Evolutionary conservation across 164 flowering plant species (phyloP), one percentile per base, ranked within the genome.

Genomic region (Chloranthus sessilifolius): DNA sequence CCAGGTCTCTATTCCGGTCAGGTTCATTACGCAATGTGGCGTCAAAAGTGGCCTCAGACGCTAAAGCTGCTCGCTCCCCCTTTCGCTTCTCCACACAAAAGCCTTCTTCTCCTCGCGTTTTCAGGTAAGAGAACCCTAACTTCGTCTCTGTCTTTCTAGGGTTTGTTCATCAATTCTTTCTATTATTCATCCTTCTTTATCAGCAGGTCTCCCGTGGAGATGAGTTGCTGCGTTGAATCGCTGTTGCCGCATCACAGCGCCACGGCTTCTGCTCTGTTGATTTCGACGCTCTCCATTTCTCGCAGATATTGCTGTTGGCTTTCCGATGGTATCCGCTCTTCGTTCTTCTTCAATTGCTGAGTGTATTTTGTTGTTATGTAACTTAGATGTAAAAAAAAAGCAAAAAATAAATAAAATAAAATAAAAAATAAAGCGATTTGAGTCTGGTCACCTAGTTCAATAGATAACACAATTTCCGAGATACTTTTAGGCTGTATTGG

Each of bases 161-260:
- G 15, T 10, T 19, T 41, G 24, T 21, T 12, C 21, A 5, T 19
- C n/a, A 21, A 41, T 41, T 25, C 2, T 15, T 38, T 4, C 16
- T 10, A 6, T 19, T 0, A 41, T 41, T n/a, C 27, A 16, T 2
- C 7, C 16, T 41, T 16, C 17, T 2, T 23, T 65, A 29, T 20
- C 43, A 85, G 95, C 43, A 85, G 95, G 70, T 71, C 78, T n/a
- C 81, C 95, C 2, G 81, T 87, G 45, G 90, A 77, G 67, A 33
- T 81, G 90, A 82, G 90, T 68, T 59, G 72, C 64, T 68, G 76
- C 35, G 66, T 83, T 29, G 82, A 79, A 20, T 65, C 94, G 5
- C 57, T 85, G 82, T 64, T 88, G 55, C 96, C 96, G 9, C 75
- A 70, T 67, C 94, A 88, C 73, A 75, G 85, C 9, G 91, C 91